Evolutionary conservation across 148 eudicot species (phyloP).

Genomic region (Rhododendron henanense): DNA sequence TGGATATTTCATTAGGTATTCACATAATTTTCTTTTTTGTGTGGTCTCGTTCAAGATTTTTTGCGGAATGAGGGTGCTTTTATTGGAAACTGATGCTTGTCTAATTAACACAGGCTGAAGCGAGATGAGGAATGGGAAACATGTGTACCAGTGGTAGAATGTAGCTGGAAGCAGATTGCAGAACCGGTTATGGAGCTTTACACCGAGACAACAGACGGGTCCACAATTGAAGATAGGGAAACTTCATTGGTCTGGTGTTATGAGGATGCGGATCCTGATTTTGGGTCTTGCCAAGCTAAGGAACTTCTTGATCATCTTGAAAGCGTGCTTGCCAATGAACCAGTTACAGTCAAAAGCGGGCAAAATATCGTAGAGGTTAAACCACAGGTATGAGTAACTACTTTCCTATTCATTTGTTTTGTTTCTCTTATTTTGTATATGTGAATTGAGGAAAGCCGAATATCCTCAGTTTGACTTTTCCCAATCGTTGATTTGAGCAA

Average conservation of each 20-base stretch:
- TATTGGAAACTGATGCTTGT: not conserved
- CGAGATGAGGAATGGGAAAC: slow-evolving; percentile 43
- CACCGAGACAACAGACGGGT: slow-evolving; percentile 52
- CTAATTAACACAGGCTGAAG: slow-evolving; percentile 18
- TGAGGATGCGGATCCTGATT: slow-evolving; percentile 54
- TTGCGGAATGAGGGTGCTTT: not conserved
- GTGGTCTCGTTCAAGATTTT: not conserved
- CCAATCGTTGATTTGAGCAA: not conserved
- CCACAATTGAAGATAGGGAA: slow-evolving; percentile 46
- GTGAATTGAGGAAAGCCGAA: not conserved
- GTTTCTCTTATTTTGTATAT: not conserved
- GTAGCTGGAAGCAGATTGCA: slow-evolving; percentile 47
- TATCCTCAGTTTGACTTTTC: not conserved
- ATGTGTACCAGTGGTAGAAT: slow-evolving; percentile 25
- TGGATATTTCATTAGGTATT: slow-evolving; percentile 44
- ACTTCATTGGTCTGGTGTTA: slow-evolving; percentile 49
- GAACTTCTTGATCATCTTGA: slow-evolving; percentile 58
- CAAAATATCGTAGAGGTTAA: slow-evolving; percentile 49
- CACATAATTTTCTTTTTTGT: not conserved
- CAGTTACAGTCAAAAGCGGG: slow-evolving; percentile 51
- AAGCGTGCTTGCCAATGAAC: slow-evolving; percentile 54
- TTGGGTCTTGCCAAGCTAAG: slow-evolving; percentile 53
- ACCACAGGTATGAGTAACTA: slow-evolving; percentile 41
- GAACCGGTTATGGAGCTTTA: slow-evolving; percentile 49
- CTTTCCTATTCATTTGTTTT: not conserved